A percentile compares a stretch with the other conserved stretches of the same genome.
Conservation (phyloP, 495 filamentous ascomycete species). For the Bathelium albidoporum region DNA sequence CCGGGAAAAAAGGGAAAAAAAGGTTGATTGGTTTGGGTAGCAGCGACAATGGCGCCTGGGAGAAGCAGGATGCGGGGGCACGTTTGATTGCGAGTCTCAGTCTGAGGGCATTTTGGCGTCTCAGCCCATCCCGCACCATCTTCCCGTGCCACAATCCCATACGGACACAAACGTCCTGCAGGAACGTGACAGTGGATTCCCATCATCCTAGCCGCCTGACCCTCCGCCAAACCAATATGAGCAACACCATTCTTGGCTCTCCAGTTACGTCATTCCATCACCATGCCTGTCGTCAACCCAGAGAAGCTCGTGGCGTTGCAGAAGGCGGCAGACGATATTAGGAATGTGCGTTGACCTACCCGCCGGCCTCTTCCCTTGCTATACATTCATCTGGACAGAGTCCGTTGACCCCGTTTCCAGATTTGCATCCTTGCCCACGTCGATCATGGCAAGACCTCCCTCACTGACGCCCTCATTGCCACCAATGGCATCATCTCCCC, state of each 20-base stretch:
- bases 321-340: slow-evolving; percentile 69
- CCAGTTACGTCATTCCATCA: slow-evolving; percentile 19
- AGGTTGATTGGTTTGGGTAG: too few species aligned
- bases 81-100: too few species aligned
- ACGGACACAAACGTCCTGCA: not conserved
- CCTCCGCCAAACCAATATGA: not conserved
- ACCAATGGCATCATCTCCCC: slow-evolving; percentile 99
- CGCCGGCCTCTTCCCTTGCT: not conserved
- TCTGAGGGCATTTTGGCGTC: not conserved
- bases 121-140: not conserved
- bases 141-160: not conserved
- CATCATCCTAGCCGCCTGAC: not conserved
- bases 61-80: too few species aligned
- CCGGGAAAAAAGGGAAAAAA: too few species aligned
- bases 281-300: slow-evolving; percentile 79
- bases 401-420: slow-evolving; percentile 44
- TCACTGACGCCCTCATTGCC: slow-evolving; percentile 91
- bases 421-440: slow-evolving; percentile 98
- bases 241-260: not conserved
- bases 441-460: slow-evolving; percentile 97
- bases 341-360: slow-evolving; percentile 55
- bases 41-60: not conserved
- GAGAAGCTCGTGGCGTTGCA: slow-evolving; percentile 81
- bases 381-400: slow-evolving; percentile 1
- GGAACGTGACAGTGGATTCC: not conserved